Evolutionary conservation across 495 filamentous ascomycete genomes (phyloP), one percentile per base, ranked within the genome.

Genomic region (Thermochaetoides thermophila): DNA sequence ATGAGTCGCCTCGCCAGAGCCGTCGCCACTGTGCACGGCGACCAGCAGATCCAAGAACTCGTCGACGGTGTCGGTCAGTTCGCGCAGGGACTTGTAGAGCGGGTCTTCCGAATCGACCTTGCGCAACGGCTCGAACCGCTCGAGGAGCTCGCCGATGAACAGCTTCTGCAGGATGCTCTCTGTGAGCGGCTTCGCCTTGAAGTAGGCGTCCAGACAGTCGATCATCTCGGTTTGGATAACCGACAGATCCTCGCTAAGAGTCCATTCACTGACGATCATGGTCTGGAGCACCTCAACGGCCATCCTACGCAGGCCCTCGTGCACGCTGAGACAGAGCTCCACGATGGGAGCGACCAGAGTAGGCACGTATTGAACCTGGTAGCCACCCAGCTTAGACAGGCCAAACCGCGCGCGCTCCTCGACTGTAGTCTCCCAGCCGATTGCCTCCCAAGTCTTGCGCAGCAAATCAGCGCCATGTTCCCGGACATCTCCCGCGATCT

Each of bases 251-350:
- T 93, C 76, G 45, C 83, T 94, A 35, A 96, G 58, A n/a, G 80
- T 87, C 89, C 89, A 99, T 58, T 96, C 87, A 52, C 85, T 91
- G 39, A 96, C 74, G 35, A 96, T 93, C 91, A 99, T 96, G 9
- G 82, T 91, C 49, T 93, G 83, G 24, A 99, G 57, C 19, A 96
- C 80, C 57, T 87, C 81, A 17, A 96, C 82, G 8, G 89, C 89
- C 45, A 89, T 87, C 37, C 74, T 72, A 38, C 91, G 69, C 35
- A 99, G 57, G 2, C 85, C 84, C 49, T 92, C 84, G 39, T 99
- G 89, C 6, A 95, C 85, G 47, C 86, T 95, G 13, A 99, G 64
- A 45, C 89, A 99, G 11, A 96, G 66, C 45, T 89, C 85, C 20
- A 99, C 79, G 37, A 95, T 89, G 3, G 87, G 84, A 13, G 78